Base-by-base conservation (phyloP, 495 filamentous ascomycete genomes). In the Neurospora sp. region DNA sequence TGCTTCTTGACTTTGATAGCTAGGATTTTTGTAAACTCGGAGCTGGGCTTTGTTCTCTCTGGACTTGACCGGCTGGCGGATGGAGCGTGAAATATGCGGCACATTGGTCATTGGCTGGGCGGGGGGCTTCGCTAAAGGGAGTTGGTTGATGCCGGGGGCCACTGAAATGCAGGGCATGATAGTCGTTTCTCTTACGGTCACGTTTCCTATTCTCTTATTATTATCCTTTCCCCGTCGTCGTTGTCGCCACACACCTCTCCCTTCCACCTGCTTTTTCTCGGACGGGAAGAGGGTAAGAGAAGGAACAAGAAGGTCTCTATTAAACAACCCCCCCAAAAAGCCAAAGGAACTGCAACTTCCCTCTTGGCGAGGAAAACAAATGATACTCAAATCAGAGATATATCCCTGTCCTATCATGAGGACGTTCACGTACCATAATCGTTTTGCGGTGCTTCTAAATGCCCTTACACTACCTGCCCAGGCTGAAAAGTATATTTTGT, bases 81-180 rank as follows among this genome's bases (percentile, higher is more conserved):
- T 74, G 76, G 71, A 74, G 39, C 68, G 70, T 71, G 72, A 18
- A 37, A 69, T 74, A 76, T 74, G 71, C 75, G 59, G 72, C 74
- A 77, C 74, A 73, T 72, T 73, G 71, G 71, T 76, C 72, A 73
- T 65, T 73, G 76, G 71, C 71, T 70, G 75, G 71, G 73, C 65
- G 70, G 71, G 75, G 75, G 73, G 74, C 48, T 71, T 73, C 76
- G 73, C 70, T 78, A 65, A 79, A 53, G 79, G 79, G 77, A 80
- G 78, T 80, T 79, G 74, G 74, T 79, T 79, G 79, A 73, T 73
- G 76, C 37, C 11, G 71, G 73, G 71, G 71, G 75, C 71, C 73
- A 76, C 70, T 78, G 80, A 80, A 81, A 81, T 79, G 80, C 80
- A 78, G 78, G 78, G 75, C 80, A 81, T 78, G 79, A 75, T 77